phyloP scores from a whole-genome alignment of 2,329 filamentous ascomycete species.

The Sporothrix sp. region DNA sequence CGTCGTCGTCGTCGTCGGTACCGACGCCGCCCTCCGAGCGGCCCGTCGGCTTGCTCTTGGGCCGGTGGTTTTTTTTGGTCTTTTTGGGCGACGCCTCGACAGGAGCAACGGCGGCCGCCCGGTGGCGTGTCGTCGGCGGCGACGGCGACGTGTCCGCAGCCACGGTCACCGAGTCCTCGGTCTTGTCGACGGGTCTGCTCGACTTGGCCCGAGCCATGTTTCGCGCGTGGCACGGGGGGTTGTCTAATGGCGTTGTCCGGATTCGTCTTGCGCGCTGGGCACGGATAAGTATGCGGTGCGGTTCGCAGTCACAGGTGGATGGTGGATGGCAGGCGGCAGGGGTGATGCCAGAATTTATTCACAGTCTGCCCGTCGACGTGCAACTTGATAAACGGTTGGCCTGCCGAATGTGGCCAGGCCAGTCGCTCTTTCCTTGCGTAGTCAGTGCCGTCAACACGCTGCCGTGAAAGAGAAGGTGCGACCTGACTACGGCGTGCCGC shows the following conservation, averaged over 20 bases:
- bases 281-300: too few relatives aligned
- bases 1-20: neutral
- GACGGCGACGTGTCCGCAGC: neutral
- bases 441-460: constrained; percentile 1
- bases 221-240: neutral
- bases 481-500: too few relatives aligned
- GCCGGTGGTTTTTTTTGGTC: neutral
- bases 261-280: too few relatives aligned
- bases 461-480: neutral
- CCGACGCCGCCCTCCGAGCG: neutral
- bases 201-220: constrained; percentile 1
- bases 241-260: neutral
- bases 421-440: neutral
- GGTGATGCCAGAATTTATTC: too few relatives aligned
- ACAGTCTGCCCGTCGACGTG: too few relatives aligned
- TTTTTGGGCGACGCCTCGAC: neutral
- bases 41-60: neutral
- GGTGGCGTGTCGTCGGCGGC: constrained; percentile 3
- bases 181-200: neutral
- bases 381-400: too few relatives aligned
- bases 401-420: too few relatives aligned
- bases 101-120: neutral
- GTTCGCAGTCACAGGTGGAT: too few relatives aligned
- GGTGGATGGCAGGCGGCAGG: too few relatives aligned
- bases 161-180: neutral